These are phyloP conservation scores for Theobroma grandiflorum DNA, from an alignment of 441 rosid genomes.

Conservation along the genomic window DNA sequence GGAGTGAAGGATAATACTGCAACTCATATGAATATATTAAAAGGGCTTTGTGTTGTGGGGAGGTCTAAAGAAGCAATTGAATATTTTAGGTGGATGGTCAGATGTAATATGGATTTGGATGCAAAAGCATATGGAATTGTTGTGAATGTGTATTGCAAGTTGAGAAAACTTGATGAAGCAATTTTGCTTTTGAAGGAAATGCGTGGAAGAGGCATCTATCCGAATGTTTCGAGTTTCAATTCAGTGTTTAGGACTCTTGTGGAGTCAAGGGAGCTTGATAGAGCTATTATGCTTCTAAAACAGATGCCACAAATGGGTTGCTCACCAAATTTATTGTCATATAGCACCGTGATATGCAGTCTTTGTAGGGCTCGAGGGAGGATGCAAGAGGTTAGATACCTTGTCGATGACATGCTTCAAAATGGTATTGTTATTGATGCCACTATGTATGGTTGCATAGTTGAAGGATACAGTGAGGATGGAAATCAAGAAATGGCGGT, in stretches of 20 bases:
- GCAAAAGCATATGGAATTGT: conserved; percentile 33
- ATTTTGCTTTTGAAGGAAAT: conserved; percentile 28
- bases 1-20: conserved; percentile 48
- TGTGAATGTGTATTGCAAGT: conserved; percentile 31
- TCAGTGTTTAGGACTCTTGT: conserved; percentile 37
- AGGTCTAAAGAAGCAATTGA: conserved; percentile 37
- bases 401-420: conserved; percentile 39
- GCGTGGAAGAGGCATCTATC: conserved; percentile 32
- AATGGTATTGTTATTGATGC: conserved; percentile 36
- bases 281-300: conserved; percentile 39
- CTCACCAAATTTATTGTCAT: conserved; percentile 40
- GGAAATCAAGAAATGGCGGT: conserved; percentile 35
- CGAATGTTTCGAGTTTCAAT: conserved; percentile 40
- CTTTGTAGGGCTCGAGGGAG: conserved; percentile 39
- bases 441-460: conserved; percentile 35
- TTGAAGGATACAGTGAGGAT: conserved; percentile 38
- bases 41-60: conserved; percentile 40
- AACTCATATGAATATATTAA: conserved; percentile 46
- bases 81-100: conserved; percentile 40
- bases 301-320: conserved; percentile 42
- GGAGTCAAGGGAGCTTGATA: conserved; percentile 35
- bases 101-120: conserved; percentile 35
- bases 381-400: conserved; percentile 40
- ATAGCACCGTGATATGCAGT: conserved; percentile 37
- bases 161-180: conserved; percentile 28